Base-by-base conservation (phyloP, 257 asterid genomes). In the Nicotiana undulata region DNA sequence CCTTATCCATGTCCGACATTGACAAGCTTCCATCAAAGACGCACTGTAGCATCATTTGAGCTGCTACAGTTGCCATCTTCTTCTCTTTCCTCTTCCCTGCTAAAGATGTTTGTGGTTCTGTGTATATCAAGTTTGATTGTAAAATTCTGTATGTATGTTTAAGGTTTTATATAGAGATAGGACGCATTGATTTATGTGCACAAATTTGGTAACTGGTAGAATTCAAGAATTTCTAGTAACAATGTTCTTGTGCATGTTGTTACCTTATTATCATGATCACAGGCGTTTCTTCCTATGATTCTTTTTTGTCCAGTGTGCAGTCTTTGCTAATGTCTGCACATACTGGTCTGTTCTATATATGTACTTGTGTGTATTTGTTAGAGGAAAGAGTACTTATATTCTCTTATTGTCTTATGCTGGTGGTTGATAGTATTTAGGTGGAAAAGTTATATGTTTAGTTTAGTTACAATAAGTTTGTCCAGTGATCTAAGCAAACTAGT, bases 21-120 rank as follows among this genome's bases (percentile, higher is more conserved):
- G 88, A 77, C 24, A 86, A 32, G 79, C 85, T 61, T 78, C 83
- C 88, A 40, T 63, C 67, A 66, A 63, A 60, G 77, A 76, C 81
- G 2, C 80, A 78, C 77, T 70, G 81, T 49, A 81, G 37, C 63
- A 59, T 60, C 22, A 72, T 46, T 16, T 29, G 13, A 5, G 72
- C 61, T 82, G 72, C 84, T 64, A 16, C 85, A 64, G 60, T 44
- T 26, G 78, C 58, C 83, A 82, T 79, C 53, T 31, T 68, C 61
- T 74, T 20, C 79, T 76, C 81, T 55, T 22, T 55, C 22, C 61
- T 55, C 61, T 55, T 55, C 22, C 60, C 20, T 55, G 61, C 61
- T 37, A 29, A 29, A 29, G 32, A 29, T 29, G 32, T 29, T 29
- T 29, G 32, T 29, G 32, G 32, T 29, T 29, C 32, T 29, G 32